Evolutionary conservation across 306 rosid species (phyloP).

Genomic region (Medicago ruthenica): DNA sequence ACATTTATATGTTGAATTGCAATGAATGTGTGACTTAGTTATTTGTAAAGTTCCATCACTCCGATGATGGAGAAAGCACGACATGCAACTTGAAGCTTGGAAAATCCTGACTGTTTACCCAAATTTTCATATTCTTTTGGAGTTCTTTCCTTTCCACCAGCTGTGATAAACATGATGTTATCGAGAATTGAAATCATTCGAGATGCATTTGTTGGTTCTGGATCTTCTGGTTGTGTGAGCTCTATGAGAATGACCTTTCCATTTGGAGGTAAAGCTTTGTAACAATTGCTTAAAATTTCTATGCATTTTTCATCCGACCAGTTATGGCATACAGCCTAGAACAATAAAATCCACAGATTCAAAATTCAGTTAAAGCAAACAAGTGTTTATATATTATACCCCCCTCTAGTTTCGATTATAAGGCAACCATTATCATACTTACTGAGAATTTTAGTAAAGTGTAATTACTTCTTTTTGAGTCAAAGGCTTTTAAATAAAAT

Average conservation of each 20-base stretch:
- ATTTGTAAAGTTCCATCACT: slow-evolving; percentile 34
- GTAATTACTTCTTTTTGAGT: no score
- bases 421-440: no score
- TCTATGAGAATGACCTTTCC: slow-evolving; percentile 44
- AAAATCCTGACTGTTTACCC: slow-evolving; percentile 35
- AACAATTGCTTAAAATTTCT: slow-evolving; percentile 35
- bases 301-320: slow-evolving; percentile 43
- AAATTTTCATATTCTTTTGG: slow-evolving; percentile 12
- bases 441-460: no score
- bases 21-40: no score
- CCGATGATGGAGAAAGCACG: slow-evolving; percentile 12
- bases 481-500: no score
- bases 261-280: slow-evolving; percentile 40
- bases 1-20: no score
- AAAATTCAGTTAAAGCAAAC: not conserved
- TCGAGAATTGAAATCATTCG: slow-evolving; percentile 16
- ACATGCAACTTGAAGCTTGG: slow-evolving; percentile 13
- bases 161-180: slow-evolving; percentile 20
- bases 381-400: no score
- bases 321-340: slow-evolving; percentile 39
- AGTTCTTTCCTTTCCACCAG: slow-evolving; percentile 47
- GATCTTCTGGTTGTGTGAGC: slow-evolving; percentile 17
- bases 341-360: not conserved
- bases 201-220: no score
- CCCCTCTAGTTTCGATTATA: no score